phyloP scores from a whole-genome alignment of 805 yeast genomes.

The Priceomyces haplophilus region DNA sequence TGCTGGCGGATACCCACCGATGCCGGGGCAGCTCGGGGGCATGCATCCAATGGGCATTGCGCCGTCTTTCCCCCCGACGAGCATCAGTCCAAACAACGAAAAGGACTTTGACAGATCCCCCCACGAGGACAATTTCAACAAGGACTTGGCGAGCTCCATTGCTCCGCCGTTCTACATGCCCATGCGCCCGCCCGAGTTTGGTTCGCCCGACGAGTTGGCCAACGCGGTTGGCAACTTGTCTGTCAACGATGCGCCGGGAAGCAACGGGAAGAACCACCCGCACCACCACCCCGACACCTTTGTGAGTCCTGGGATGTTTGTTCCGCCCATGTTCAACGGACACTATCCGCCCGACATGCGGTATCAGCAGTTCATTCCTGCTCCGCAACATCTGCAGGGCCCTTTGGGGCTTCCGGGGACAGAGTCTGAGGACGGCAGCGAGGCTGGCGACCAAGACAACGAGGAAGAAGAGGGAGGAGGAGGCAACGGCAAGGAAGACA shows the following conservation, averaged over 20 bases:
- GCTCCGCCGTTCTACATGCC: slow-evolving; percentile 8
- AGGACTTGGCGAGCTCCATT: slow-evolving; percentile 1
- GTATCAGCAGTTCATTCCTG: slow-evolving; percentile 14
- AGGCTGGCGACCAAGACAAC: background rate
- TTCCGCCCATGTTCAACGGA: slow-evolving; percentile 15
- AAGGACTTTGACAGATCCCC: background rate
- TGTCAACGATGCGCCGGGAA: slow-evolving; percentile 4
- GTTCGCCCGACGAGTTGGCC: slow-evolving; percentile 10
- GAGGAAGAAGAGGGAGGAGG: slow-evolving; percentile 2
- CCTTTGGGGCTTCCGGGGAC: slow-evolving; percentile 3
- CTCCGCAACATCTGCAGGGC: slow-evolving; percentile 6
- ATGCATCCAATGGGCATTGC: slow-evolving; percentile 13
- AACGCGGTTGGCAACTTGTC: slow-evolving; percentile 13
- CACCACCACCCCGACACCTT: slow-evolving; percentile 4
- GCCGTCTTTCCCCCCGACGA: slow-evolving; percentile 3
- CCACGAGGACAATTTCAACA: background rate
- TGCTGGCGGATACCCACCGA: slow-evolving; percentile 17
- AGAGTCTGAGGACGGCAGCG: slow-evolving; percentile 1
- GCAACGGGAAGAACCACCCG: slow-evolving; percentile 5
- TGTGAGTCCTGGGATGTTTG: slow-evolving; percentile 12
- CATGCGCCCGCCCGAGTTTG: slow-evolving; percentile 3
- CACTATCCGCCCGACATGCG: slow-evolving; percentile 15
- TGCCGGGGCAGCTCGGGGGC: slow-evolving; percentile 12
- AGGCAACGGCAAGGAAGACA: background rate
- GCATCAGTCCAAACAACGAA: slow-evolving; percentile 1